Evolutionary conservation across 179 eudicot species (phyloP).

Genomic region (Silene coronaria): DNA sequence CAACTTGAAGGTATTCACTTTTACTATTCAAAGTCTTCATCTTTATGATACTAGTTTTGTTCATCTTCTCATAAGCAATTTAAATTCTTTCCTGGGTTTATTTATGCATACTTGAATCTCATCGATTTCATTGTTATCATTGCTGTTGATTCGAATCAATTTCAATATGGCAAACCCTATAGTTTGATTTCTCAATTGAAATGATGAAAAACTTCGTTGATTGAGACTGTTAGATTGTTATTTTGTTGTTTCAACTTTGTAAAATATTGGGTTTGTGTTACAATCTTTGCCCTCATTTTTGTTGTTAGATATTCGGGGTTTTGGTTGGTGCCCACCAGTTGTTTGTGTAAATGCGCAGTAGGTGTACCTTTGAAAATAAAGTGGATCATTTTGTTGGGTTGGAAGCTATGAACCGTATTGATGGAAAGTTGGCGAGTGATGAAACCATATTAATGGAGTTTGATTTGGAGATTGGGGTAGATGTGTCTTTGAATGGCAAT

Average conservation of each 20-base stretch:
- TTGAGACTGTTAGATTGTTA: not conserved
- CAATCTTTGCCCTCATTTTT: not conserved
- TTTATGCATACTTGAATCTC: not conserved
- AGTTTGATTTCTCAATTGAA: not conserved
- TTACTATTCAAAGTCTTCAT: not conserved
- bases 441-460: not conserved
- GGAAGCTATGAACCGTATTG: not conserved
- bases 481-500: not conserved
- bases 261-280: not conserved
- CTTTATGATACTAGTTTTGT: not conserved
- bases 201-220: not conserved
- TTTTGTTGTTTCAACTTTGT: not conserved
- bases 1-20: slow-evolving; percentile 25
- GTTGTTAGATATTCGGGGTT: not conserved
- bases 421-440: not conserved
- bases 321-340: slow-evolving; percentile 5
- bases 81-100: not conserved
- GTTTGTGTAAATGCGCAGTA: slow-evolving; percentile 29
- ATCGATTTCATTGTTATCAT: not conserved
- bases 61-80: not conserved
- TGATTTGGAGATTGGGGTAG: not conserved
- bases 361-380: too few relatives aligned
- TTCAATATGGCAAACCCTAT: not conserved
- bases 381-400: not conserved
- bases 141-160: not conserved